Evolutionary conservation across 805 yeast species (phyloP), one percentile per base, ranked within the genome.

Genomic region (Suhomyces sp.): DNA sequence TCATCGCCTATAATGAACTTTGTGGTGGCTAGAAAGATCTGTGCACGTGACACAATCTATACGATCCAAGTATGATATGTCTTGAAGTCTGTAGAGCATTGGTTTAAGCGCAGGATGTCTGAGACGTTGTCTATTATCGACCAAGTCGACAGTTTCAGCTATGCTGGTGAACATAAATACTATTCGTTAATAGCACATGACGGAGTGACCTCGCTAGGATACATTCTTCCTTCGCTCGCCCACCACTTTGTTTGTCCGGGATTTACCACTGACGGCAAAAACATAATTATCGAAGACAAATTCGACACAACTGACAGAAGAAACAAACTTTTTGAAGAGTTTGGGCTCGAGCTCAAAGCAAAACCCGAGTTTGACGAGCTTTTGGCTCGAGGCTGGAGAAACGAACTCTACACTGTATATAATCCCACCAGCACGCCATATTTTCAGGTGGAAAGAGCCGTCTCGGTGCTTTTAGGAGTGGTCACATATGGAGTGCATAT

Each of bases 401-500:
- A 87, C 64, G 99, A 94, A 68, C 75, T 81, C 35, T 94, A 90
- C 66, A 77, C 85, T 0, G 82, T 92, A 4, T 89, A 85, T 67
- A 77, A 79, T 50, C 83, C 85, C 0, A 53, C 72, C 0, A 71
- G 73, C 15, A 56, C 51, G 0, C 86, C 87, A 0, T 94, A 93
- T 61, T 68, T 90, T 57, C 70, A 76, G 4, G 68, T 90, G 4
- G 99, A 94, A 66, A 76, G 99, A 41, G 85, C 97, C 0, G 82
- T 89, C 52, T 82, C 96, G 12, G 87, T 89, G 1, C 67, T 90
- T 12, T 63, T 93, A 41, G 99, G 99, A 0, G 86, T 94, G 9
- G 84, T 87, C 0, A 89, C 96, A 53, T 91, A 90, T 66, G 99
- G 99, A 1, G 85, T 86, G 3, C 98, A 94, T 65, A 76, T 92